These are phyloP conservation scores for Ustilago lituana DNA, from an alignment of 1,284 basidiomycete genomes.

Conservation along the genomic window DNA sequence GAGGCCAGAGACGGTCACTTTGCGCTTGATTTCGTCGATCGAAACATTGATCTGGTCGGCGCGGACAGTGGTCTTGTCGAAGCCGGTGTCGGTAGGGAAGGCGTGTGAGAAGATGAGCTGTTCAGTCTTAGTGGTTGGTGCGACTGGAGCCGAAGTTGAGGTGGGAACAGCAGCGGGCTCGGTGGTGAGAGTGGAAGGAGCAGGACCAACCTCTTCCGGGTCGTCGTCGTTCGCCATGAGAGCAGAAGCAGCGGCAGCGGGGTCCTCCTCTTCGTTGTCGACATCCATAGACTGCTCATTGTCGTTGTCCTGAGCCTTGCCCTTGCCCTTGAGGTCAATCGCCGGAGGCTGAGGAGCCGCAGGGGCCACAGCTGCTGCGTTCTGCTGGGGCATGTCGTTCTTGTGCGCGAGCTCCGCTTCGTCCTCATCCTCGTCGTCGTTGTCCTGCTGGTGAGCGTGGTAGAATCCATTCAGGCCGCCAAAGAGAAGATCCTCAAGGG, in stretches of 20 bases:
- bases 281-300: conserved; percentile 25
- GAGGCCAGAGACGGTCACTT: conserved; percentile 47
- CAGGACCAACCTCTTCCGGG: conserved; percentile 44
- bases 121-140: conserved; percentile 24
- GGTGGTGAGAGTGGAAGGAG: conserved; percentile 12
- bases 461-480: conserved; percentile 36
- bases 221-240: conserved; percentile 33
- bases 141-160: neutral
- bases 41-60: conserved; percentile 45
- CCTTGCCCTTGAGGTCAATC: conserved; percentile 37
- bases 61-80: conserved; percentile 26
- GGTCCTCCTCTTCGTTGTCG: conserved; percentile 12
- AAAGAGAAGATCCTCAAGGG: conserved; percentile 42
- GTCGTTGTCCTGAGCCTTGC: conserved; percentile 31
- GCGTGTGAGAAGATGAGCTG: conserved; percentile 36
- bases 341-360: conserved; percentile 10
- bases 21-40: conserved; percentile 40
- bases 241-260: conserved; percentile 16
- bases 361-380: neutral
- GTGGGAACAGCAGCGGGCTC: conserved; percentile 6
- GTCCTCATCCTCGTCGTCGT: conserved; percentile 17
- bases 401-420: conserved; percentile 24
- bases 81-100: conserved; percentile 22
- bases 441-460: conserved; percentile 16
- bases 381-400: conserved; percentile 18